Evolutionary conservation across 2,329 filamentous ascomycete genomes (phyloP), one percentile per base, ranked within the genome.

Genomic region (Penicillium sp.): DNA sequence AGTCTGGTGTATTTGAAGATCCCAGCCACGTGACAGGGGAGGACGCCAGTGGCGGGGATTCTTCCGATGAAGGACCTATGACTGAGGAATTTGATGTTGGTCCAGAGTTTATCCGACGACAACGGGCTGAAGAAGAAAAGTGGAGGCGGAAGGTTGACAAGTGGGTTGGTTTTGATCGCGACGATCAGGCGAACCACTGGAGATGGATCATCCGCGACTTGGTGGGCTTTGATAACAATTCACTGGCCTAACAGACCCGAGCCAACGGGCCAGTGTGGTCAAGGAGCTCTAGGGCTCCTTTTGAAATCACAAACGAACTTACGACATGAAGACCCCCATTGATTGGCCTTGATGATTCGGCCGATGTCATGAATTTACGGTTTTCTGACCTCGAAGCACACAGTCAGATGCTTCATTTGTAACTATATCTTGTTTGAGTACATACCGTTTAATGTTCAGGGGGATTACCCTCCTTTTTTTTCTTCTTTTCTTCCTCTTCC

Each of bases 51-150:
- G 74, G 71, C 48, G 75, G 74, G 45, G 77, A 78, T 51, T 75
- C 74, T 7, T 76, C 74, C 54, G 89, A 92, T 65, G 89, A 92
- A 67, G 93, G 90, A 83, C 85, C 91, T 47, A 90, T 97, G 11
- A 91, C 91, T 49, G 94, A 99, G 74, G 94, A 99, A 71, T 99
- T 99, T 67, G 94, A 99, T 70, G 91, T 99, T 52, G 94, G 94
- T 0, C 94, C 93, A 3, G 91, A 95, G 72, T 99, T 97, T 69
- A 87, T 97, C 59, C 83, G 88, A 65, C 83, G 92, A 59, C 93
- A 97, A 70, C 84, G 90, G 56, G 91, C 93, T 67, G 94, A 99
- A 75, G 94, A 99, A 76, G 88, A 91, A 45, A 83, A 90, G 57
- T 99, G 94, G 94, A 83, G 88, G 63, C 87, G 87, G 71, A 93